Evolutionary conservation across 768 basidiomycete species (phyloP), one percentile per base, ranked within the genome.

Genomic region (Tylopilus vinaceipallidus): DNA sequence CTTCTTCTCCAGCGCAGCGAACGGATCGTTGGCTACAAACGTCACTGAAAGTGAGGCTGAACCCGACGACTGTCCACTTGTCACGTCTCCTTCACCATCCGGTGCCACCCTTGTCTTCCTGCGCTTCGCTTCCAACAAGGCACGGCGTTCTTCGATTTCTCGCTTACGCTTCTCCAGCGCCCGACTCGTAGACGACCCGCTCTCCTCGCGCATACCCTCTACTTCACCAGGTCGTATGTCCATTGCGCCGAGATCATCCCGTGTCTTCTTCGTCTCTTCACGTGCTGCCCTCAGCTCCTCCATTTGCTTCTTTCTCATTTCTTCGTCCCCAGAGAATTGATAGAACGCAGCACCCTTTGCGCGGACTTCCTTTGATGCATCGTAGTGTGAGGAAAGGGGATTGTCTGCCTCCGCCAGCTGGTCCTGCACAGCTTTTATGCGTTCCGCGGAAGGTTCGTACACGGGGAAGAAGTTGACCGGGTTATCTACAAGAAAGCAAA

Each of bases 291-390:
- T 80, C 12, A 98, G 72, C 47, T 88, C 88, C 49, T 90, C 90
- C 91, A 95, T 90, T 65, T 98, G 86, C 42, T 74, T 72, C 55
- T 71, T 72, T 36, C 97, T 76, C 24, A 79, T 81, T 55, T 89
- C 88, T 60, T 93, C 91, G 58, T 97, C 92, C 3, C 66, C 78
- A 12, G 91, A 91, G 68, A 98, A 95, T 64, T 91, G 88, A 67
- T 95, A 97, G 70, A 88, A 91, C 1, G 82, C 94, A 1, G 95
- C 95, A 37, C 90, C 97, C 66, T 86, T 87, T 12, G 88, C 82
- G 14, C 97, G 88, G 17, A 88, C 84, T 69, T 99, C 95, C 43
- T 70, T 72, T 1, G 80, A 76, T 0, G 91, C 80, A 63, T 98
- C 90, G 64, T 91, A 99, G 66, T 97, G 92, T 3, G 76, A 68